Base-by-base conservation (phyloP, 805 yeast genomes). In the Ogataea haglerorum region DNA sequence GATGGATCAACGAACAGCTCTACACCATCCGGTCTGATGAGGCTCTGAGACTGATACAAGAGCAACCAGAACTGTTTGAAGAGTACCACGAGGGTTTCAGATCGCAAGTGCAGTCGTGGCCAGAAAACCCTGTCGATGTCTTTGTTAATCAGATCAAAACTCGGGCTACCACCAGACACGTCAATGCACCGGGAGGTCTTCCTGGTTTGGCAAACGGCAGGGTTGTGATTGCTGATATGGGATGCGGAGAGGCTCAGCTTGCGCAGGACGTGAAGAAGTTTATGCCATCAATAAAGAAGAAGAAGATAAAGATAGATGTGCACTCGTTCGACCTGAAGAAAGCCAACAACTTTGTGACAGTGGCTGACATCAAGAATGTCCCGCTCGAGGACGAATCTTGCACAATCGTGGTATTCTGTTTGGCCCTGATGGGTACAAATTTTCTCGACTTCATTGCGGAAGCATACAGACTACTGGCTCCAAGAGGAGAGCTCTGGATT, bases 1-100 rank as follows among this genome's bases (percentile, higher is more conserved):
- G 99, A 61, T 93, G 98, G 98, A 93, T 93, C 58, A 93, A 93
- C 60, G 99, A 93, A 64, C 95, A 91, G 59, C 69, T 93, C n/a
- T 93, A 93, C 59, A 93, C 98, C 1, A 82, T 81, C 26, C 65
- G 81, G 1, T 90, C 98, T 0, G 79, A 76, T 6, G 78, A 77
- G 16, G 98, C 99, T 0, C 67, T 87, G 19, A 68, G 72, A 17
- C 65, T 93, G 46, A 79, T 93, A 30, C 68, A 75, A 42, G 78
- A 82, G 12, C 95, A 90, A 53, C 99, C 99, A 0, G 78, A 80
- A 17, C 69, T 93, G 46, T 93, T 90, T 61, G 93, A 87, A 51
- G 98, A 91, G 58, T 93, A 93, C 55, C 99, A 95, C 59, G 83
- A 80, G 42, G 99, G 99, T 0, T 93, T 93, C 71, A 73, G 95